A percentile compares a stretch with the other conserved stretches of the same genome.
These are phyloP conservation scores for Pythium rhizo-oryzae DNA, from an alignment of 352 stramenopile genomes.

Conservation along the genomic window DNA sequence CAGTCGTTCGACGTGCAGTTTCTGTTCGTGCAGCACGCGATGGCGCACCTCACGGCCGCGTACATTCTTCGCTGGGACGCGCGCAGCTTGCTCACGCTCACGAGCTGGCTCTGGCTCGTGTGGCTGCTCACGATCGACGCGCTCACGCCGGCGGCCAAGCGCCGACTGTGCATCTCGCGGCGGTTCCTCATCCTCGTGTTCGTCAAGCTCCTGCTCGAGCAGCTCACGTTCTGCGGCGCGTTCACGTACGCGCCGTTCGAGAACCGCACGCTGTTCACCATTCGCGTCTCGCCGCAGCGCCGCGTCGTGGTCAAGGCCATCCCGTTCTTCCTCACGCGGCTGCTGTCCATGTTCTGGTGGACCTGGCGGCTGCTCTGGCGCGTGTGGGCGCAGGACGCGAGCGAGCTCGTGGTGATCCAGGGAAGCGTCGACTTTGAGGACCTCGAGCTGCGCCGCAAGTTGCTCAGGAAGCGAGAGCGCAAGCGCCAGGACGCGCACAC, in stretches of 20 bases:
- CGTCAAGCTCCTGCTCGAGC: neutral
- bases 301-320: neutral
- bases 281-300: neutral
- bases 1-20: constrained; percentile 33
- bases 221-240: constrained; percentile 13
- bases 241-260: constrained; percentile 14
- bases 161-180: constrained; percentile 2
- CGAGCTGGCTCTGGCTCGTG: constrained; percentile 31
- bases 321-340: constrained; percentile 9
- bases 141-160: constrained; percentile 14
- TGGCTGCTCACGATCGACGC: constrained; percentile 27
- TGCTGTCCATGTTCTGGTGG: constrained; percentile 6
- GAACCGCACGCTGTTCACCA: constrained; percentile 8
- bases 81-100: constrained; percentile 1
- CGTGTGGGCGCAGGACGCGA: neutral
- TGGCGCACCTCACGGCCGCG: constrained; percentile 14
- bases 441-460: neutral
- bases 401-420: constrained; percentile 1
- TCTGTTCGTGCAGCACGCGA: constrained; percentile 24
- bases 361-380: neutral
- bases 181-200: constrained; percentile 14
- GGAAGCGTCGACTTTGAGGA: constrained; percentile 1
- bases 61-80: constrained; percentile 29
- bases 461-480: neutral
- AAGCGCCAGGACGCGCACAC: too few relatives aligned